phyloP scores from a whole-genome alignment of 768 basidiomycete genomes.

The Naganishia onofrii region DNA sequence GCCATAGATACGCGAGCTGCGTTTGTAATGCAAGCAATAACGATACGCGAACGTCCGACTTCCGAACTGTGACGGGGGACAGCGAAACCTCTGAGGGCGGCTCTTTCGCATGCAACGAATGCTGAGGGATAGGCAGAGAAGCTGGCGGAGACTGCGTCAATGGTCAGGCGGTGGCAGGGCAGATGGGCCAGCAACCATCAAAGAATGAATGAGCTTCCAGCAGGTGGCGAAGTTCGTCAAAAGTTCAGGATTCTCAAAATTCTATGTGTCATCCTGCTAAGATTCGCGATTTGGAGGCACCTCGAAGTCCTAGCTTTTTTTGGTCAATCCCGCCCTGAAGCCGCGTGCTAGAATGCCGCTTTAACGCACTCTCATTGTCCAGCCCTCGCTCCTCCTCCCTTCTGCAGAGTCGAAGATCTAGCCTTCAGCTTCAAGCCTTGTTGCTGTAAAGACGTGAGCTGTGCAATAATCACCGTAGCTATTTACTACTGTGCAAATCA shows the following conservation, averaged over 20 bases:
- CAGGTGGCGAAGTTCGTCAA: not conserved
- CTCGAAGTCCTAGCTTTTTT: too few species aligned
- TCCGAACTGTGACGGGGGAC: not conserved
- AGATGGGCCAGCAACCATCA: not conserved
- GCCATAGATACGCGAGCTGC: slow-evolving; percentile 17
- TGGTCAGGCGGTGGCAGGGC: not conserved
- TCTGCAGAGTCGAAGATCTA: too few species aligned
- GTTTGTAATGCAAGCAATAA: slow-evolving; percentile 1
- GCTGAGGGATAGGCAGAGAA: too few species aligned
- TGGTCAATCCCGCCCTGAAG: too few species aligned
- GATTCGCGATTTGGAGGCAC: not conserved
- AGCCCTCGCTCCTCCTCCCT: too few species aligned
- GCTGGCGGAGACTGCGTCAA: not conserved
- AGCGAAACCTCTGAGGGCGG: not conserved
- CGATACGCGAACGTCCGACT: not conserved
- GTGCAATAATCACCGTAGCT: too few species aligned
- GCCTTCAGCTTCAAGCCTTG: too few species aligned
- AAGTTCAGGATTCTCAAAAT: not conserved
- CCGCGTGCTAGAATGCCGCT: too few species aligned
- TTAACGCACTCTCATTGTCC: too few species aligned
- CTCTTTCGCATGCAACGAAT: too few species aligned
- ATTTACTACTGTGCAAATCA: too few species aligned
- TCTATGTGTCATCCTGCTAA: not conserved
- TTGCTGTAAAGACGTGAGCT: too few species aligned
- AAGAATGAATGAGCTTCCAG: not conserved